These are phyloP conservation scores for Datura wrightii DNA, from an alignment of 257 asterid genomes.

Conservation along the genomic window DNA sequence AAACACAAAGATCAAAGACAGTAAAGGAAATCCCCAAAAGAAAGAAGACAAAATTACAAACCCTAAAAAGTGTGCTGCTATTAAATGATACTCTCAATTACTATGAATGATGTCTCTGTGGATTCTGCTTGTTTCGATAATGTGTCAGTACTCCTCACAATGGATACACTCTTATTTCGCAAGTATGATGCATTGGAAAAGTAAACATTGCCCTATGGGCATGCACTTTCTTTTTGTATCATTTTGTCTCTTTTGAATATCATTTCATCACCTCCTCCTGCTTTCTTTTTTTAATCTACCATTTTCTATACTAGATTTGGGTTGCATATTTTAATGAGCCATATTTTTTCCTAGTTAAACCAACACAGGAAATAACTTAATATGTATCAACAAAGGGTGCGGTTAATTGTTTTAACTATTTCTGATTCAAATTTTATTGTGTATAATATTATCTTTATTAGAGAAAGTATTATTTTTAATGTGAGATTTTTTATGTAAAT, in stretches of 20 bases:
- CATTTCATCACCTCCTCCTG: not conserved
- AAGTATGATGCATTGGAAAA: slow-evolving; percentile 23
- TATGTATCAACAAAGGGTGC: too few relatives aligned
- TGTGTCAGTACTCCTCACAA: slow-evolving; percentile 10
- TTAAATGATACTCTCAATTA: not conserved
- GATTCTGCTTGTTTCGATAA: not conserved
- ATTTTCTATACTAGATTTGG: not conserved
- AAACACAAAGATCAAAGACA: not conserved
- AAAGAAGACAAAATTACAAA: slow-evolving; percentile 28
- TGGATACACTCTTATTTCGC: not conserved
- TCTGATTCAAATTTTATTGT: too few relatives aligned
- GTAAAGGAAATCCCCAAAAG: slow-evolving; percentile 36
- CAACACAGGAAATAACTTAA: not conserved
- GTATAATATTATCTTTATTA: too few relatives aligned
- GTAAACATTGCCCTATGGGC: not conserved
- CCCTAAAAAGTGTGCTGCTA: not conserved
- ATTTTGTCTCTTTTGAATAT: not conserved
- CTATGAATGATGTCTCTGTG: not conserved
- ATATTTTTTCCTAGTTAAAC: not conserved
- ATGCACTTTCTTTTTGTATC: slow-evolving; percentile 21
- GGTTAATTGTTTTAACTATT: too few relatives aligned
- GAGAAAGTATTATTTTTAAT: too few relatives aligned
- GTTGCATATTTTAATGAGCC: not conserved
- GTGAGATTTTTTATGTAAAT: too few relatives aligned
- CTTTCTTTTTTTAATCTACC: not conserved